Percentiles rank a stretch among this genome's conserved stretches.
phyloP scores from a whole-genome alignment of 2,329 filamentous ascomycete species.

The Graphilbum ipis-grandicollis region DNA sequence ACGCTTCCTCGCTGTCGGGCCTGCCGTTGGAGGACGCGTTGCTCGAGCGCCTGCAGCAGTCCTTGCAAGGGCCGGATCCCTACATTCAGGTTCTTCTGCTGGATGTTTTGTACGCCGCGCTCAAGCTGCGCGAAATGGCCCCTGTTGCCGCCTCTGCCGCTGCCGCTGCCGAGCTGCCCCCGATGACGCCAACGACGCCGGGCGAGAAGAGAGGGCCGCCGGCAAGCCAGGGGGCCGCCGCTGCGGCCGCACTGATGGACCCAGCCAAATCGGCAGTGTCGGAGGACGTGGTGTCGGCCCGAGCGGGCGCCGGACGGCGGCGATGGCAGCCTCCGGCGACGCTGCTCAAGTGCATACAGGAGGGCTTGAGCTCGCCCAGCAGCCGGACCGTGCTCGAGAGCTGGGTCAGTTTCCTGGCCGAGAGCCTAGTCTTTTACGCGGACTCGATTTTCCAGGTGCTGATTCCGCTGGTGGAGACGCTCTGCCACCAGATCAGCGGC shows the following conservation, averaged over 20 bases:
- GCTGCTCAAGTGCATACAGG: slow-evolving; percentile 74
- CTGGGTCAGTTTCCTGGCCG: slow-evolving; percentile 75
- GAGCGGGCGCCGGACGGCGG: too few species aligned
- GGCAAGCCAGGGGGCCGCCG: too few species aligned
- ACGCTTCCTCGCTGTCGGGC: slow-evolving; percentile 37
- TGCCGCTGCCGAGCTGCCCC: too few species aligned
- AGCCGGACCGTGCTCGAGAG: slow-evolving; percentile 71
- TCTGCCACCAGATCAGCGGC: slow-evolving; percentile 59
- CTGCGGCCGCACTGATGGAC: too few species aligned
- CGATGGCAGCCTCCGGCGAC: too few species aligned
- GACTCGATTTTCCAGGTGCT: slow-evolving; percentile 78
- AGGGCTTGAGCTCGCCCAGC: slow-evolving; percentile 57
- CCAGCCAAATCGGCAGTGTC: too few species aligned
- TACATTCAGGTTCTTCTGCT: slow-evolving; percentile 63
- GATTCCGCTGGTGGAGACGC: slow-evolving; percentile 76
- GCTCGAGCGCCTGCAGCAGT: slow-evolving; percentile 47
- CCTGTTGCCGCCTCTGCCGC: too few species aligned
- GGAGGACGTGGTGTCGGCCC: too few species aligned
- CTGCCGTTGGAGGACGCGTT: slow-evolving; percentile 54
- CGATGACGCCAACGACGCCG: slow-evolving; percentile 18
- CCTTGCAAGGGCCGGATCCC: slow-evolving; percentile 43
- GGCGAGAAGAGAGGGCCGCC: slow-evolving; percentile 35
- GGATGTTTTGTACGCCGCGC: slow-evolving; percentile 56
- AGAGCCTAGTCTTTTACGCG: slow-evolving; percentile 70
- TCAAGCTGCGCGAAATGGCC: slow-evolving; percentile 43